These are phyloP conservation scores for Coniosporium apollinis DNA, from an alignment of 495 filamentous ascomycete species.

Conservation along the genomic window DNA sequence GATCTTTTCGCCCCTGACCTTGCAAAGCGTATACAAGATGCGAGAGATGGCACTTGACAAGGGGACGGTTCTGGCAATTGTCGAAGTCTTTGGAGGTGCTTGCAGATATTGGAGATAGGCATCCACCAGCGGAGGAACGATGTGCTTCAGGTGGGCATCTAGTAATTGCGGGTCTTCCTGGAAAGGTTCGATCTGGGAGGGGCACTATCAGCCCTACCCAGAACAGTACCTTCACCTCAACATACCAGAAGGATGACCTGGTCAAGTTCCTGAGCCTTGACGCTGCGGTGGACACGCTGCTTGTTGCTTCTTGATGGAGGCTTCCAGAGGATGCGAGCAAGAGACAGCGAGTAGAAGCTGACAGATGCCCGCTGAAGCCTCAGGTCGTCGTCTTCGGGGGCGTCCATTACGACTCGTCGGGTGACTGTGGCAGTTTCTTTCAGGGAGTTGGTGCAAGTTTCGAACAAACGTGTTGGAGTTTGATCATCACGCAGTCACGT, in stretches of 20 bases:
- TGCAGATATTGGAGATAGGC: constrained; percentile 54
- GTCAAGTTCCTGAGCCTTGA: constrained; percentile 15
- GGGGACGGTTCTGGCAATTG: constrained; percentile 16
- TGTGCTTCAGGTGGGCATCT: constrained; percentile 64
- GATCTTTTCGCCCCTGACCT: constrained; percentile 84
- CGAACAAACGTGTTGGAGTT: no score
- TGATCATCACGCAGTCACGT: no score
- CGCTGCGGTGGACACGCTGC: constrained; percentile 8
- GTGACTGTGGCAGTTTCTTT: no score
- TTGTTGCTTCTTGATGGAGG: not conserved
- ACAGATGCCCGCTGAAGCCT: constrained; percentile 17
- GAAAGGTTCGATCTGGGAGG: constrained; percentile 64
- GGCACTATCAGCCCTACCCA: constrained; percentile 5
- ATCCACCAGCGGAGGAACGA: constrained; percentile 55
- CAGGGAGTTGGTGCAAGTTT: no score
- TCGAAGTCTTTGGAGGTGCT: constrained; percentile 7
- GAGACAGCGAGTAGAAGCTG: constrained; percentile 11
- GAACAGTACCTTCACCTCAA: not conserved
- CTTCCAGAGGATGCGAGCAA: constrained; percentile 15
- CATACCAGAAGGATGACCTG: constrained; percentile 16
- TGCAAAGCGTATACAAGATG: constrained; percentile 81
- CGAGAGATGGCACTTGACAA: constrained; percentile 54
- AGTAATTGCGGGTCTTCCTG: constrained; percentile 93
- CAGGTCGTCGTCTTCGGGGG: constrained; percentile 21
- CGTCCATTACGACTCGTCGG: no score